These are phyloP conservation scores for Potentilla sterilis DNA, from an alignment of 306 rosid genomes.

Conservation along the genomic window DNA sequence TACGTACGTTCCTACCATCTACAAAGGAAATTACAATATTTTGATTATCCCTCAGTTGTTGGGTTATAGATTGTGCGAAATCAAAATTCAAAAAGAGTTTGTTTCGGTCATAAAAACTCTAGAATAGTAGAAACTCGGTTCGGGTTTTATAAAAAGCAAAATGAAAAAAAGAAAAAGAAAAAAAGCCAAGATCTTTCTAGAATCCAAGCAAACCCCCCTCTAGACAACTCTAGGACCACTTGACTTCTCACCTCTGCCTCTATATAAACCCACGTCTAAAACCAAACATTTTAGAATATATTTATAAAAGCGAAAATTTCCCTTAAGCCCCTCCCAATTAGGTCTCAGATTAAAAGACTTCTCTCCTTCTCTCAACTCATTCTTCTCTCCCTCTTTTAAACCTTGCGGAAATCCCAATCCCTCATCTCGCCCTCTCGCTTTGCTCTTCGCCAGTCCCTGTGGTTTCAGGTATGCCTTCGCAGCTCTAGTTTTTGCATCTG, in stretches of 20 bases:
- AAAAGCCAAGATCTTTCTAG: conserved; percentile 48
- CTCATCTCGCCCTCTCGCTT: neutral
- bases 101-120: too few relatives aligned
- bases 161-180: neutral
- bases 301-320: conserved; percentile 27
- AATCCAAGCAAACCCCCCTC: conserved; percentile 34
- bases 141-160: neutral
- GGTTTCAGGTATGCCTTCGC: conserved; percentile 39
- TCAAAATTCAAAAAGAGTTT: too few relatives aligned
- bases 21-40: too few relatives aligned
- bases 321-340: conserved; percentile 20
- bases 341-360: conserved; percentile 10
- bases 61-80: too few relatives aligned
- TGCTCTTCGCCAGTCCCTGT: neutral
- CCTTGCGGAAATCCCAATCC: conserved; percentile 40
- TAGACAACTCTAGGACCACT: conserved; percentile 43
- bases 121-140: too few relatives aligned
- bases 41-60: too few relatives aligned
- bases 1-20: too few relatives aligned
- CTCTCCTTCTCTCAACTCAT: neutral
- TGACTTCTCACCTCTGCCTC: neutral
- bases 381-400: conserved; percentile 11
- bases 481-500: conserved; percentile 16
- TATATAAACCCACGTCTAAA: conserved; percentile 1
- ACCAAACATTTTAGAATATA: neutral